phyloP scores from a whole-genome alignment of 192 early-diverging fungal species.

The Coemansia pectinata region DNA sequence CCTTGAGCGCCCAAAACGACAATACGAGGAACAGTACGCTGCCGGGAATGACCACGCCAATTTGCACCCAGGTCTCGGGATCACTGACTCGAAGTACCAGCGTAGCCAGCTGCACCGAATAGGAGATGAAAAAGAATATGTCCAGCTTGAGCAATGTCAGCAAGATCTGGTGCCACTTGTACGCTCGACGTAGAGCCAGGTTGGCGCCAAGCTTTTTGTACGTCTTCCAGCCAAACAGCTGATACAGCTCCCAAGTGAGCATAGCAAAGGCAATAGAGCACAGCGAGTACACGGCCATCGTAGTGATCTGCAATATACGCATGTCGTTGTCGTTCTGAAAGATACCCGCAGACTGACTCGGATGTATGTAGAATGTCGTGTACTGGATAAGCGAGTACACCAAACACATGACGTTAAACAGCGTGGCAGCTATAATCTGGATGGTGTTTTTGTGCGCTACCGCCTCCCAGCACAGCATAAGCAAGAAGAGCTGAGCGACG shows the following conservation, averaged over 20 bases:
- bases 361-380: constrained; percentile 54
- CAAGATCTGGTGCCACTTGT: constrained; percentile 77
- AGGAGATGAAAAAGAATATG: constrained; percentile 76
- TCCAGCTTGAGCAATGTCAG: constrained; percentile 81
- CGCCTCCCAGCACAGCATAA: constrained; percentile 85
- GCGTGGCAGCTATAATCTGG: constrained; percentile 73
- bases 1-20: constrained; percentile 55
- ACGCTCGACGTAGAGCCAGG: constrained; percentile 69
- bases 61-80: constrained; percentile 58
- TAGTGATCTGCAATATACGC: constrained; percentile 50
- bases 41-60: constrained; percentile 57
- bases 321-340: constrained; percentile 58
- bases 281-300: constrained; percentile 55
- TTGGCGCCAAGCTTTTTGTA: constrained; percentile 85
- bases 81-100: constrained; percentile 61
- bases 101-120: constrained; percentile 73
- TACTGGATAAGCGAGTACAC: constrained; percentile 60
- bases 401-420: constrained; percentile 62
- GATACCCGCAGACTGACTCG: constrained; percentile 48
- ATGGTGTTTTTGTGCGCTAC: constrained; percentile 92
- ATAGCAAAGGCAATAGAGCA: constrained; percentile 52
- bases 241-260: constrained; percentile 63
- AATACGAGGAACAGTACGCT: constrained; percentile 55
- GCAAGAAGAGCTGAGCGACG: constrained; percentile 80
- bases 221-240: constrained; percentile 82